Percentiles rank a stretch among this genome's conserved stretches.
Conservation (phyloP, 148 eudicot genomes). For the Silene latifolia region DNA sequence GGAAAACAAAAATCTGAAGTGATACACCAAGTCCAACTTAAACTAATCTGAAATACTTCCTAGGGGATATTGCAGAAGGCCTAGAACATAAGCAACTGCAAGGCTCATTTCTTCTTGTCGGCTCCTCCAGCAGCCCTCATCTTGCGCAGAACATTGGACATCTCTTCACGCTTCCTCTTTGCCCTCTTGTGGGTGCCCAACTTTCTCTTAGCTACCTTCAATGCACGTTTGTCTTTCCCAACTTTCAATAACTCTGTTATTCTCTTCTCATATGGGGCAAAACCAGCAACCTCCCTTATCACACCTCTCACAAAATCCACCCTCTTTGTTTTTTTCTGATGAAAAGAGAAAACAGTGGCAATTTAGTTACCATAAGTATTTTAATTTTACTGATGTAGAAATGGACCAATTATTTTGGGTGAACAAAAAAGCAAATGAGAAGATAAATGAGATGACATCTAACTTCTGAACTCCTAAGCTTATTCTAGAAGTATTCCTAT, state of each 20-base stretch:
- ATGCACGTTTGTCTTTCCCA: slow-evolving; percentile 64
- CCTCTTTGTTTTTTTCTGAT: not conserved
- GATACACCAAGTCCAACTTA: not conserved
- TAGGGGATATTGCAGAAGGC: slow-evolving; percentile 6
- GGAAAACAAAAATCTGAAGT: not conserved
- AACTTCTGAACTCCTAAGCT: no score
- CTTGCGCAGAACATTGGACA: slow-evolving; percentile 63
- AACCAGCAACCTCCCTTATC: slow-evolving; percentile 52
- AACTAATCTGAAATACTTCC: not conserved
- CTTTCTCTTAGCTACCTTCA: slow-evolving; percentile 61
- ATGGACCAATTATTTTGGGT: not conserved
- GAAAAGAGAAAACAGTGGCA: not conserved
- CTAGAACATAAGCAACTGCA: not conserved
- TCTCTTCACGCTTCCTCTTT: slow-evolving; percentile 78
- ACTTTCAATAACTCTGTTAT: slow-evolving; percentile 60
- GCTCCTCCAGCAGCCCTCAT: slow-evolving; percentile 74
- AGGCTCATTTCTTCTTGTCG: slow-evolving; percentile 43
- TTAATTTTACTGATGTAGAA: no score
- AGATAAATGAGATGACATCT: not conserved
- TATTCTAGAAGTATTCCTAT: no score
- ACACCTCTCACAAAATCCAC: not conserved
- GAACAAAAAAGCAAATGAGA: not conserved
- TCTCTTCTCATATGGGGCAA: slow-evolving; percentile 68
- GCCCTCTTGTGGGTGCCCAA: slow-evolving; percentile 83
- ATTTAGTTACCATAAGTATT: no score